phyloP scores from a whole-genome alignment of 2,329 filamentous ascomycete species.

The Ophiostoma novo-ulmi region DNA sequence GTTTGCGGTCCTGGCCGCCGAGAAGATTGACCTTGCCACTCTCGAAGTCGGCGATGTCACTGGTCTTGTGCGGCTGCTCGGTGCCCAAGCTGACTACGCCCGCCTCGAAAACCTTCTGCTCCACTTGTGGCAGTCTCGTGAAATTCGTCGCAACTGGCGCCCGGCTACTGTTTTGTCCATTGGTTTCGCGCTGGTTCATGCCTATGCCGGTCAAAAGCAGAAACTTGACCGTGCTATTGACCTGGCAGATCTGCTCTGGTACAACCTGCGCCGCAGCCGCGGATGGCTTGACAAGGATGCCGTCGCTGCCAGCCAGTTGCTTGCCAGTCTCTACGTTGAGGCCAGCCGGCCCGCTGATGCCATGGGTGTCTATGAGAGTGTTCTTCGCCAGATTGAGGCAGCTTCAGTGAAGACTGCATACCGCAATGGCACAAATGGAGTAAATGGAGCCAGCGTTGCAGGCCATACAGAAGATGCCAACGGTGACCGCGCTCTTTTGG shows the following conservation, averaged over 20 bases:
- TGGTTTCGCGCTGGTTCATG: constrained; percentile 34
- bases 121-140: constrained; percentile 35
- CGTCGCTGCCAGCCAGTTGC: constrained; percentile 32
- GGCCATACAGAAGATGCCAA: constrained; percentile 19
- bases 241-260: constrained; percentile 34
- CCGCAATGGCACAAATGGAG: not conserved
- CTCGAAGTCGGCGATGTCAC: constrained; percentile 43
- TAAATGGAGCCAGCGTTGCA: too few species aligned
- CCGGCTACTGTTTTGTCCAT: constrained; percentile 32
- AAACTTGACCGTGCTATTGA: constrained; percentile 32
- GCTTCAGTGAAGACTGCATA: constrained; percentile 6
- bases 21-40: constrained; percentile 42
- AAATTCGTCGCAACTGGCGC: constrained; percentile 35
- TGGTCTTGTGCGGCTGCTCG: constrained; percentile 43
- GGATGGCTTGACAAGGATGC: constrained; percentile 33
- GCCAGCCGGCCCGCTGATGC: constrained; percentile 32
- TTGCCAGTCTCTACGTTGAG: constrained; percentile 32
- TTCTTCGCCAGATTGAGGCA: constrained; percentile 31
- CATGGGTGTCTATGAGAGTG: constrained; percentile 32
- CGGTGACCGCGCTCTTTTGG: constrained; percentile 25
- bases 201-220: constrained; percentile 30
- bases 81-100: constrained; percentile 43
- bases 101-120: constrained; percentile 41
- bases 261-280: constrained; percentile 35
- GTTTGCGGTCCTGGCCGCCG: constrained; percentile 39